Evolutionary conservation across 352 stramenopile genomes (phyloP).

Genomic region (Globisporangium viniferum): DNA sequence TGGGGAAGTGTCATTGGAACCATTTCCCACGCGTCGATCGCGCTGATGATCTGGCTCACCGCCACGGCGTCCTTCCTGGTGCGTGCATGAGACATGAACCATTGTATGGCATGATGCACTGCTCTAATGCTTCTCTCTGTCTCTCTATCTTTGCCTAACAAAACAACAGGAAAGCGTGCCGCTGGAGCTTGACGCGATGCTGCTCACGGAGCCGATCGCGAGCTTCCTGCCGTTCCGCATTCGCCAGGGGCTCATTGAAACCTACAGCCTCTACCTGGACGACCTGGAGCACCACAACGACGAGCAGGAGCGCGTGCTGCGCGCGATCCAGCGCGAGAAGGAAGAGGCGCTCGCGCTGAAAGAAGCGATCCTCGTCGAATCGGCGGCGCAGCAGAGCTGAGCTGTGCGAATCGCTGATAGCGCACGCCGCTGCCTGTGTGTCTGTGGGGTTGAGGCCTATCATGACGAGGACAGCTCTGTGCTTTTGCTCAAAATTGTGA

Average conservation of each 20-base stretch:
- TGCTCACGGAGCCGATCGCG: constrained; percentile 80
- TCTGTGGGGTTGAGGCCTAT: neutral
- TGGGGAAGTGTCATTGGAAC: constrained; percentile 83
- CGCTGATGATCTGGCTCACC: constrained; percentile 83
- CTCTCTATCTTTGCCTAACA: neutral
- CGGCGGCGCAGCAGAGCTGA: constrained; percentile 4
- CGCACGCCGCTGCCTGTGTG: neutral
- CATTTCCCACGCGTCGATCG: constrained; percentile 77
- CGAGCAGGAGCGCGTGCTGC: constrained; percentile 80
- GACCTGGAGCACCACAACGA: constrained; percentile 82
- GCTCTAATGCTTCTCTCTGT: constrained; percentile 1
- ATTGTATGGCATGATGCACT: neutral
- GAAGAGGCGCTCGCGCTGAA: constrained; percentile 25
- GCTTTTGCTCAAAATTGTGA: neutral
- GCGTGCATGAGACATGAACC: constrained; percentile 2
- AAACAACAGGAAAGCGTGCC: constrained; percentile 75
- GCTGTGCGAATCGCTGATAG: neutral
- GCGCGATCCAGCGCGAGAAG: constrained; percentile 67
- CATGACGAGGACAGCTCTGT: neutral
- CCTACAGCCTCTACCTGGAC: constrained; percentile 85
- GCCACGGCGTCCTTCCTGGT: constrained; percentile 85
- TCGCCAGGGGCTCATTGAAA: constrained; percentile 84
- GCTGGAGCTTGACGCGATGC: constrained; percentile 79
- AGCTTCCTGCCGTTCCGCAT: constrained; percentile 83
- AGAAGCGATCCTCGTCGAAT: constrained; percentile 12